Evolutionary conservation across 345 rosid species (phyloP), one percentile per base, ranked within the genome.

Genomic region (Angophora floribunda): DNA sequence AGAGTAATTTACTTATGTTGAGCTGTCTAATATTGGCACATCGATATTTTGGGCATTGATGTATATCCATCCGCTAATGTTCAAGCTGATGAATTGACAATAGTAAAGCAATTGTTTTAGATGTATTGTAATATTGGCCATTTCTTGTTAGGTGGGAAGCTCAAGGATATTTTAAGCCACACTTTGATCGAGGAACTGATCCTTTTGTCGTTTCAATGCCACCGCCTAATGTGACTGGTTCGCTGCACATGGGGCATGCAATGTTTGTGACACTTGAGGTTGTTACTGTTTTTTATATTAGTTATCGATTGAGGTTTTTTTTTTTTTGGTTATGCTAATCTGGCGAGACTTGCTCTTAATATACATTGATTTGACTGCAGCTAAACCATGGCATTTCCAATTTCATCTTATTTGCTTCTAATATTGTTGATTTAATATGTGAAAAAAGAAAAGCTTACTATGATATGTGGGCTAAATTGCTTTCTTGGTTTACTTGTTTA

Each of bases 211-310:
- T 97, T 92, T 90, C 99, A 19, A 97, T 97, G 99, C 99, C 99
- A 67, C 99, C 99, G 82, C 99, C 99, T 86, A 97, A 97, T 89
- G 99, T 97, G 87, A 97, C 99, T 51, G 99, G 99, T 85, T 96
- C 98, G 32, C 93, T 97, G 89, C 99, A 97, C 92, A 97, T 97
- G 99, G 99, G 99, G 67, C 99, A 97, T 93, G 99, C 99, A 3
- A 96, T 97, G 97, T 97, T 96, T 91, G 99, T 97, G 44, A 96
- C 99, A 87, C 99, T 97, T 86, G 99, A 97, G 99, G 99, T 96
- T 87, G 89, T 86, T 61, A 87, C 87, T 78, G 44, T 86, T 70
- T 82, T 88, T 79, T 86, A 21, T 28, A 8, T 79, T 49, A 52
- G 65, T 55, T 53, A 17, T 70, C 16, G 13, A 47, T 45, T 59